Evolutionary conservation across 2,329 filamentous ascomycete genomes (phyloP).

Genomic region (Beauveria pseudobassiana): DNA sequence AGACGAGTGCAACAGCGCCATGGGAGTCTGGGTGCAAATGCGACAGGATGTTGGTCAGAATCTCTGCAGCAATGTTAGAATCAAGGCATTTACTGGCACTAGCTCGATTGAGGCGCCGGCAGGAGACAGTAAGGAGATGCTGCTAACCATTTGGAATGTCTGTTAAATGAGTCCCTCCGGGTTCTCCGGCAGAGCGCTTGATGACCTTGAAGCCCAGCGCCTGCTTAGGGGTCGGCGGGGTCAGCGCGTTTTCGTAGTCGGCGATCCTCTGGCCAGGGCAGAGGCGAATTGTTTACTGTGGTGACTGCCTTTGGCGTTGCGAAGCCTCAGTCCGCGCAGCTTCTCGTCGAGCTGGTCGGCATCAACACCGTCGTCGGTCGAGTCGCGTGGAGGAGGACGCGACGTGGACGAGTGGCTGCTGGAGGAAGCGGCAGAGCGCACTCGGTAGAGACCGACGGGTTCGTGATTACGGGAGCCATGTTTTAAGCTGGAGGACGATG

Average conservation of each 20-base stretch:
- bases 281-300: slow-evolving; percentile 14
- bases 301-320: slow-evolving; percentile 20
- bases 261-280: slow-evolving; percentile 45
- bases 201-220: slow-evolving; percentile 48
- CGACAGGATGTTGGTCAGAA: slow-evolving; percentile 84
- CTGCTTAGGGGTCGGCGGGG: slow-evolving; percentile 38
- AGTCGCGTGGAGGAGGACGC: slow-evolving; percentile 20
- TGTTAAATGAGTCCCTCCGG: slow-evolving; percentile 35
- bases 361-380: slow-evolving; percentile 25
- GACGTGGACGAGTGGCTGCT: slow-evolving; percentile 30
- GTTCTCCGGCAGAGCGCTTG: slow-evolving; percentile 35
- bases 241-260: slow-evolving; percentile 55
- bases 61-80: slow-evolving; percentile 50
- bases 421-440: slow-evolving; percentile 25
- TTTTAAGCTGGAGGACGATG: slow-evolving; percentile 35
- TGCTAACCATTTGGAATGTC: slow-evolving; percentile 77
- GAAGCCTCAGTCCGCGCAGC: slow-evolving; percentile 45
- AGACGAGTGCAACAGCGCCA: slow-evolving; percentile 75
- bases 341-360: slow-evolving; percentile 39
- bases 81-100: background rate
- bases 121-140: background rate
- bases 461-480: slow-evolving; percentile 48
- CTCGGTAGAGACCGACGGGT: slow-evolving; percentile 30
- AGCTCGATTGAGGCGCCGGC: background rate
- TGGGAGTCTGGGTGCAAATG: slow-evolving; percentile 83